Evolutionary conservation across 129 eudicot genomes (phyloP), one percentile per base, ranked within the genome.

Genomic region (Flaveria sonorensis): DNA sequence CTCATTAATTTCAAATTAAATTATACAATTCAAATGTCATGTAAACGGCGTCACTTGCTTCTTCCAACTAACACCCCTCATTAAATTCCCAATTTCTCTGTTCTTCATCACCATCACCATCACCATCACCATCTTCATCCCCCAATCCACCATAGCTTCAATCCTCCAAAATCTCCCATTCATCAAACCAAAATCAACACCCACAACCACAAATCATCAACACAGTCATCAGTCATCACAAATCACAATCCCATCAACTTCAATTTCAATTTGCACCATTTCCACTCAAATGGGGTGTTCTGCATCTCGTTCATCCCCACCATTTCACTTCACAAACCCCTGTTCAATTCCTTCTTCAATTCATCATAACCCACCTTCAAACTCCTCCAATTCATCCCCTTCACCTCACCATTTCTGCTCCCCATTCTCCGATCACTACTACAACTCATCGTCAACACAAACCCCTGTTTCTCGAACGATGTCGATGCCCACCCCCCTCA

Each of bases 391-490:
- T 24, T 84, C 93, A 3, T 81, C 95, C 36, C 80, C 72, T 42
- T 85, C 90, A 1, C 79, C 80, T 9, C 70, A 81, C 65, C 75
- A 68, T 73, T 71, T 83, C 3, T 79, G 68, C 43, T 88, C 89
- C 21, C 78, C 82, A 19, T 81, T 81, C 53, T 81, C 84, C 20
- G 84, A 81, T 46, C 70, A 85, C 19, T 70, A 69, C 47, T 71
- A 86, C 6, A 81, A 70, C 21, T 86, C 89, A 10, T 79, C 84
- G 20, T 71, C 81, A 12, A 72, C 90, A 26, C 83, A 84, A 21
- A 88, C 97, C 68, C 95, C 90, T 65, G 85, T 87, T 72, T 87
- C 96, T 1, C 72, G 92, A 68, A 79, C 98, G 32, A 84, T 92
- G 52, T 94, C 93, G 45, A 72, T 94, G 0, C 91, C 97, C 0